Evolutionary conservation across 306 rosid genomes (phyloP).

Genomic region (Casuarina glauca): DNA sequence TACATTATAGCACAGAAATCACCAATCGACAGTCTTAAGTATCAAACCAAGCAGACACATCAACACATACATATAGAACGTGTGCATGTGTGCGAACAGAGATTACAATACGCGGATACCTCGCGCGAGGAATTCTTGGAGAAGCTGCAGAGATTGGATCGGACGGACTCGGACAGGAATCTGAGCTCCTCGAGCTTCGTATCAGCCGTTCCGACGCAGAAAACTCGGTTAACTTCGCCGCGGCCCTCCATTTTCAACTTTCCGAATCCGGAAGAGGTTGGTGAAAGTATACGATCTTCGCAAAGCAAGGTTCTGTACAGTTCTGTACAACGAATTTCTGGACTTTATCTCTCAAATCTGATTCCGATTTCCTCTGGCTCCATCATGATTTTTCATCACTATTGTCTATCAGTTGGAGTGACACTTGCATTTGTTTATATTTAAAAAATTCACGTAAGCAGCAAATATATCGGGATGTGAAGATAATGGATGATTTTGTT

Average conservation of each 20-base stretch:
- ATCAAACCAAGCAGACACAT: no score
- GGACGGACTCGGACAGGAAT: conserved; percentile 63
- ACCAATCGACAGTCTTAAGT: neutral
- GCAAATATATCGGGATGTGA: no score
- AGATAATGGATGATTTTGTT: no score
- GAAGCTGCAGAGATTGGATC: conserved; percentile 58
- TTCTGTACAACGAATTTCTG: no score
- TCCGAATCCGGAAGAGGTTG: neutral
- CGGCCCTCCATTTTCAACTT: conserved; percentile 27
- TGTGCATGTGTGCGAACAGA: neutral
- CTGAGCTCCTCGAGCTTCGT: conserved; percentile 81
- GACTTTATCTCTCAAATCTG: no score
- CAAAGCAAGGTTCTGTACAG: neutral
- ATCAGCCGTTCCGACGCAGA: conserved; percentile 81
- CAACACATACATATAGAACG: neutral
- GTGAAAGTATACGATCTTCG: neutral
- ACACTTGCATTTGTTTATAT: no score
- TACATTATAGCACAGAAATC: neutral
- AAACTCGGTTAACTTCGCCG: conserved; percentile 42
- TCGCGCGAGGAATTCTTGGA: conserved; percentile 39
- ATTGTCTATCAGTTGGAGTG: no score
- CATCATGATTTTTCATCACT: no score
- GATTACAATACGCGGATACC: conserved; percentile 30
- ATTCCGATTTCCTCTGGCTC: no score
- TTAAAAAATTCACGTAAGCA: no score